A percentile compares a stretch with the other conserved stretches of the same genome.
Conservation (phyloP, 169 alveolate species). For the Eimeria maxima region DNA sequence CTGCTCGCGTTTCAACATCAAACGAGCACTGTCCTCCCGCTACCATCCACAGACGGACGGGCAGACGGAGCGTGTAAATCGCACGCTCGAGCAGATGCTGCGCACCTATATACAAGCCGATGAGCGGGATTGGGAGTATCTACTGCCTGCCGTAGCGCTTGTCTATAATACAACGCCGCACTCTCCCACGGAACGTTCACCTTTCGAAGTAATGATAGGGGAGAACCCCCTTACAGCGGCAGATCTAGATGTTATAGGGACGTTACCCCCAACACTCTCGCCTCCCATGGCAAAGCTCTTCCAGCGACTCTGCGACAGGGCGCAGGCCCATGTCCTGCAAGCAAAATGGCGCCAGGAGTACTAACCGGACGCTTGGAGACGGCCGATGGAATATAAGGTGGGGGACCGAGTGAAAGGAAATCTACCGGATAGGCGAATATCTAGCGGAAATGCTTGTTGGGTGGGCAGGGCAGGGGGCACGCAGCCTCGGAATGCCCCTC, state of each 20-base stretch:
- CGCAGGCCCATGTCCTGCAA: neutral
- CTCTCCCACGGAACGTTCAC: neutral
- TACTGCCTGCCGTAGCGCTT: neutral
- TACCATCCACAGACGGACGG: neutral
- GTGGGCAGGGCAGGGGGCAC: too few relatives aligned
- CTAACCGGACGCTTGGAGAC: neutral
- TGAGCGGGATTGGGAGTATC: neutral
- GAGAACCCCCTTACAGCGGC: neutral
- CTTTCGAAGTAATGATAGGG: neutral
- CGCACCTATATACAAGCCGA: neutral
- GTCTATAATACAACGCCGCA: too few relatives aligned
- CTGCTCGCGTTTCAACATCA: too few relatives aligned
- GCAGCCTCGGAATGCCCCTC: too few relatives aligned
- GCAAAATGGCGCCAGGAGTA: neutral
- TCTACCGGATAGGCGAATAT: too few relatives aligned
- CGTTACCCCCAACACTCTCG: neutral
- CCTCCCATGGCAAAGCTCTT: neutral
- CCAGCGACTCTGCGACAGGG: neutral
- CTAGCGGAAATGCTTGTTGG: too few relatives aligned
- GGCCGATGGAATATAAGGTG: neutral
- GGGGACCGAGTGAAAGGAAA: neutral
- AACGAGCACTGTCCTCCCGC: too few relatives aligned
- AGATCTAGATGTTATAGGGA: neutral
- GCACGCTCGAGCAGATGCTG: neutral
- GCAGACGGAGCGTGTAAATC: neutral